A percentile compares a stretch with the other conserved stretches of the same genome.
Conservation (phyloP, 768 basidiomycete species). For the Kockovaella imperatae region DNA sequence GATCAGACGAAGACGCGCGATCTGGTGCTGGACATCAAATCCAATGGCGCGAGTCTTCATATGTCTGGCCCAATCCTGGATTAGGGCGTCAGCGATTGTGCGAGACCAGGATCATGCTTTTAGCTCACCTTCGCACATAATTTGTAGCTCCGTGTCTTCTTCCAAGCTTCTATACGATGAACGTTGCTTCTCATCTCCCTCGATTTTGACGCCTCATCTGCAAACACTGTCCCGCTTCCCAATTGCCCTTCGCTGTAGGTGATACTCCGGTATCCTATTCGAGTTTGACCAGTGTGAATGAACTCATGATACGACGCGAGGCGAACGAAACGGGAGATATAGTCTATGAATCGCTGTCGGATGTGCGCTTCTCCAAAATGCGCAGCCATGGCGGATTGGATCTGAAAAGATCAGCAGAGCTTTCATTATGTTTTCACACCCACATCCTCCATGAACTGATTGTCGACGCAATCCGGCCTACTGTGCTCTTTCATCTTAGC, state of each 20-base stretch:
- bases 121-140: constrained; percentile 62
- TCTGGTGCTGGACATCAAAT: constrained; percentile 79
- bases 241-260: constrained; percentile 53
- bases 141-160: constrained; percentile 70
- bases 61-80: constrained; percentile 64
- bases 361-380: constrained; percentile 88
- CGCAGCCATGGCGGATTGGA: constrained; percentile 74
- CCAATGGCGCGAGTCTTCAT: constrained; percentile 58
- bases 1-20: constrained; percentile 67
- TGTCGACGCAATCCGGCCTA: constrained; percentile 62
- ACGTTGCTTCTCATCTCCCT: constrained; percentile 70
- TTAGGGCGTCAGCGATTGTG: neutral
- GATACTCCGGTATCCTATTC: constrained; percentile 62
- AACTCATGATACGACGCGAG: constrained; percentile 89
- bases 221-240: constrained; percentile 74
- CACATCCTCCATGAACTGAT: constrained; percentile 88
- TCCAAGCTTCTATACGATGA: constrained; percentile 87
- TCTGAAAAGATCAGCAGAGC: constrained; percentile 48
- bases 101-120: constrained; percentile 7
- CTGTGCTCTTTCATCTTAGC: constrained; percentile 21
- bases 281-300: constrained; percentile 61
- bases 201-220: constrained; percentile 59
- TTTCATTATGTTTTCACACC: constrained; percentile 40
- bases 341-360: constrained; percentile 81
- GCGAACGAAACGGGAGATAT: constrained; percentile 75